Conservation (phyloP, 768 basidiomycete species). For the Leccinum fibrillosum region DNA sequence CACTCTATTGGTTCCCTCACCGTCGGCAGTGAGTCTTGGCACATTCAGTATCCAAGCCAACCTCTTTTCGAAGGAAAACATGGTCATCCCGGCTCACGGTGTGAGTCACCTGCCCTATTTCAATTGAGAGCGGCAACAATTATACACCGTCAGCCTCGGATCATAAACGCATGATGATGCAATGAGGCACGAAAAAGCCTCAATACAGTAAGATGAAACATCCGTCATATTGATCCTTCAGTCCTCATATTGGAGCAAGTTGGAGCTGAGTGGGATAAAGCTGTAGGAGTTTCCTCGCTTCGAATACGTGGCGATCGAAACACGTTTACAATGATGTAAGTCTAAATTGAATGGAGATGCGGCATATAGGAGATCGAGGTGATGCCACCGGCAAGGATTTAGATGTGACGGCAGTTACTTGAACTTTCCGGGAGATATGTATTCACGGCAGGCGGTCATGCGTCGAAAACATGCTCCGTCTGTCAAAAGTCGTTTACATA, state of each 20-base stretch:
- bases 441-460: background rate
- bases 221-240: constrained; percentile 1
- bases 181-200: constrained; percentile 4
- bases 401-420: constrained; percentile 2
- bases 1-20: background rate
- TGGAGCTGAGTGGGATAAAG: background rate
- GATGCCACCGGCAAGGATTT: background rate
- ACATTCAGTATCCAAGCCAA: background rate
- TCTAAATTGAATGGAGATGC: background rate
- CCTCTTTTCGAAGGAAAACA: constrained; percentile 1
- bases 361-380: background rate
- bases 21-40: background rate
- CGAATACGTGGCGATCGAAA: background rate
- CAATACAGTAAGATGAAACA: constrained; percentile 2
- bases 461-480: background rate
- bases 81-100: constrained; percentile 1
- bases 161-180: background rate
- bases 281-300: constrained; percentile 14
- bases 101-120: background rate
- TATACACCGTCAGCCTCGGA: constrained; percentile 8
- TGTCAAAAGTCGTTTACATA: background rate
- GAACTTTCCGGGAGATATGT: background rate
- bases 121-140: background rate
- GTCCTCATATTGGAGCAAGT: background rate
- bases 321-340: background rate